Evolutionary conservation across 1,139 yeast genomes (phyloP).

Genomic region (Saccharomycopsis hybrid): DNA sequence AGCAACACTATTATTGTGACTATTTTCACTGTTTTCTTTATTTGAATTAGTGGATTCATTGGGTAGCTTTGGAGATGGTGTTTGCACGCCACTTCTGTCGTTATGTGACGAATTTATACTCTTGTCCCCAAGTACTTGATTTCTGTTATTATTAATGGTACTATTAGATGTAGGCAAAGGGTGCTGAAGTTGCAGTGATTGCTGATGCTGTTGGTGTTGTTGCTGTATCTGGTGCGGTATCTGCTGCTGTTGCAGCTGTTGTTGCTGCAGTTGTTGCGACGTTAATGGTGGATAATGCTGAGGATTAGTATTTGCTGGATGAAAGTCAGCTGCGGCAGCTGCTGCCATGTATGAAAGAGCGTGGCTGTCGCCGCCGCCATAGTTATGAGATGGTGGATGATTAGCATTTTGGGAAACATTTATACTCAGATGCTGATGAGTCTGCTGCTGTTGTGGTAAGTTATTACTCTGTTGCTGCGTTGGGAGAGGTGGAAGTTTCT

Average conservation of each 20-base stretch:
- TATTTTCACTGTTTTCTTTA: constrained; percentile 18
- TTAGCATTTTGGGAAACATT: too few species aligned
- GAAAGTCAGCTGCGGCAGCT: constrained; percentile 15
- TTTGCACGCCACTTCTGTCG: background rate
- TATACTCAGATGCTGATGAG: background rate
- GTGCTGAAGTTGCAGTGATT: background rate
- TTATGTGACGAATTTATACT: background rate
- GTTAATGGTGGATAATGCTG: too few species aligned
- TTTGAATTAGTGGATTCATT: constrained; percentile 15
- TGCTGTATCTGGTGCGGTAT: background rate
- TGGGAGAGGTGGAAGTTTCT: background rate
- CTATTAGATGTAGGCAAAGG: background rate
- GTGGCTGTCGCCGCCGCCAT: constrained; percentile 17
- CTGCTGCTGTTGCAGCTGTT: background rate
- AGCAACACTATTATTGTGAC: constrained; percentile 30
- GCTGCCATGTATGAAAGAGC: constrained; percentile 22
- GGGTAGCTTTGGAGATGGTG: constrained; percentile 15
- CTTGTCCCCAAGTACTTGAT: constrained; percentile 1
- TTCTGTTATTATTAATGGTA: background rate
- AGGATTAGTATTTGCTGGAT: background rate
- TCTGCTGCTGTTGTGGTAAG: background rate
- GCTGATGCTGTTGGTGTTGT: background rate
- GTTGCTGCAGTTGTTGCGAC: too few species aligned
- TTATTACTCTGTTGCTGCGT: background rate
- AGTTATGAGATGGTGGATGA: too few species aligned